A percentile compares a stretch with the other conserved stretches of the same genome.
Conservation (phyloP, 495 filamentous ascomycete genomes). For the Clavariopsis aquatica region DNA sequence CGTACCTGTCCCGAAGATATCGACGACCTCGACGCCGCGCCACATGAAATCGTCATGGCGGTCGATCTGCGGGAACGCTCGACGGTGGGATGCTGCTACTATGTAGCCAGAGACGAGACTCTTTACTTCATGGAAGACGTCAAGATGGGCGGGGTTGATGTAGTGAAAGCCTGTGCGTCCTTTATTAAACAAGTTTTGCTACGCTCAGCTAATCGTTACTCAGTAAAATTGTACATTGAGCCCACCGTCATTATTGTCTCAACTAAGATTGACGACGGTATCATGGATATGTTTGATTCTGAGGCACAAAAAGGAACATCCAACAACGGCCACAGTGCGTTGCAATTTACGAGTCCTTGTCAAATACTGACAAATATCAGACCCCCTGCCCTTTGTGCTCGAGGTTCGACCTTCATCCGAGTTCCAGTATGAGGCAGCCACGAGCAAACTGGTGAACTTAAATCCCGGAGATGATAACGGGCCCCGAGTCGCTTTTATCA, state of each 20-base stretch:
- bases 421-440: slow-evolving; percentile 72
- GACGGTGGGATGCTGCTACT: slow-evolving; percentile 86
- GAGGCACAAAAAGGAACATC: slow-evolving; percentile 38
- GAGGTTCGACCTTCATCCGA: slow-evolving; percentile 74
- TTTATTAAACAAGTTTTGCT: background rate
- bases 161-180: slow-evolving; percentile 64
- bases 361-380: slow-evolving; percentile 41
- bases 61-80: slow-evolving; percentile 72
- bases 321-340: slow-evolving; percentile 39
- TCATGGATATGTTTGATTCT: slow-evolving; percentile 46
- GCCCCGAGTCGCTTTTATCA: slow-evolving; percentile 54
- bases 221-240: slow-evolving; percentile 71
- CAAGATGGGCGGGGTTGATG: slow-evolving; percentile 66
- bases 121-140: slow-evolving; percentile 82
- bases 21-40: slow-evolving; percentile 49
- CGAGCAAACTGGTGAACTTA: slow-evolving; percentile 64
- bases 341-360: background rate
- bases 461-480: slow-evolving; percentile 52
- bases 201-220: background rate
- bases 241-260: slow-evolving; percentile 81
- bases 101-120: slow-evolving; percentile 69
- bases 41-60: slow-evolving; percentile 81
- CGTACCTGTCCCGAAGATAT: background rate
- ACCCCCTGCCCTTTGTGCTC: slow-evolving; percentile 65
- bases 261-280: slow-evolving; percentile 63